A percentile compares a stretch with the other conserved stretches of the same genome.
Evolutionary conservation across 225 moss, liverwort and hornwort genomes (phyloP).

Genomic region (Rhytidiadelphus loreus): DNA sequence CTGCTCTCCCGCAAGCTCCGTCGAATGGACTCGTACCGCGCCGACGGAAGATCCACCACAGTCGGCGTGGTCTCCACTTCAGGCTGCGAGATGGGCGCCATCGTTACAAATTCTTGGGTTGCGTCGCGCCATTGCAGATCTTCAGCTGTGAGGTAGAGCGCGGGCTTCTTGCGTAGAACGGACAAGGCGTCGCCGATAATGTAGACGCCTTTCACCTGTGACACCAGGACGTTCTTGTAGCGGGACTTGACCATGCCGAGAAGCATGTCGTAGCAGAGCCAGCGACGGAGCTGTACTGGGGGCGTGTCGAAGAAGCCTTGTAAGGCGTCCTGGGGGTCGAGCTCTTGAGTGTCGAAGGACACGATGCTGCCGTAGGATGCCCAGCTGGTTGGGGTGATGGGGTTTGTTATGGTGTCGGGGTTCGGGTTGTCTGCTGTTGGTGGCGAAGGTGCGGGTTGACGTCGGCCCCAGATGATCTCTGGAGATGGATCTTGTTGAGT

Average conservation of each 20-base stretch:
- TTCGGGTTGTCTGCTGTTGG: background rate
- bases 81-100: background rate
- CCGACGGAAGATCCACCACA: slow-evolving; percentile 13
- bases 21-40: slow-evolving; percentile 9
- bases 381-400: slow-evolving; percentile 28
- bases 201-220: slow-evolving; percentile 62
- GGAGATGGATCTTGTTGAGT: slow-evolving; percentile 1
- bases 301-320: slow-evolving; percentile 66
- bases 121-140: slow-evolving; percentile 56
- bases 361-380: slow-evolving; percentile 71
- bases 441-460: background rate
- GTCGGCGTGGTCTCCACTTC: background rate
- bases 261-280: slow-evolving; percentile 81
- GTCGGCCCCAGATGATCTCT: slow-evolving; percentile 44
- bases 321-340: slow-evolving; percentile 55
- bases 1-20: slow-evolving; percentile 21
- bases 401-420: background rate
- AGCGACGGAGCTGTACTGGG: slow-evolving; percentile 58
- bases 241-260: slow-evolving; percentile 63
- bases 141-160: slow-evolving; percentile 43
- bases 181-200: slow-evolving; percentile 66
- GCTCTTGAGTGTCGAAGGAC: slow-evolving; percentile 72
- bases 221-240: slow-evolving; percentile 43
- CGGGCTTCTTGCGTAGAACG: slow-evolving; percentile 17
- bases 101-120: slow-evolving; percentile 10